A percentile compares a stretch with the other conserved stretches of the same genome.
Evolutionary conservation across 106 monocot species (phyloP).

Genomic region (Dendrobium officinale): DNA sequence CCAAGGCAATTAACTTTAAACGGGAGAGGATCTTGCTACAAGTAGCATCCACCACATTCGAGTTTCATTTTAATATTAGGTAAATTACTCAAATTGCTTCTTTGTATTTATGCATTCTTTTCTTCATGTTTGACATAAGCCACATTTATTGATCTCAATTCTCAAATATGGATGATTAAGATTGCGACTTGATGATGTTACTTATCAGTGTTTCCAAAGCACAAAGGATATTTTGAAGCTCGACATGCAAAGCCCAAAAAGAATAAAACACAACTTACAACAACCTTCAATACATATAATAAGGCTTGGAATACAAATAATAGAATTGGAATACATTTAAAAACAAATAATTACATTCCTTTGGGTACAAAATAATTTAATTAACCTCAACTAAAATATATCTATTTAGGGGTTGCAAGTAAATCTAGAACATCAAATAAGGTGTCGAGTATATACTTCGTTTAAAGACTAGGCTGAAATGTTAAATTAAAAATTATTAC

Average conservation of each 20-base stretch:
- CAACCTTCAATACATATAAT: background rate
- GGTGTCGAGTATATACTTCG: too few relatives aligned
- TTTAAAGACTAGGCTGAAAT: too few relatives aligned
- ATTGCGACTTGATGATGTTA: background rate
- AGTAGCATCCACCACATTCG: too few relatives aligned
- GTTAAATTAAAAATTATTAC: too few relatives aligned
- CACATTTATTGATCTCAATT: background rate
- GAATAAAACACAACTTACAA: background rate
- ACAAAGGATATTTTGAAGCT: background rate
- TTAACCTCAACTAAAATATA: background rate
- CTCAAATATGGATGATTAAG: background rate
- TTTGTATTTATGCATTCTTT: background rate
- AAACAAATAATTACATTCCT: background rate
- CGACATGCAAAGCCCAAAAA: background rate
- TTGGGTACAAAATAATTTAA: background rate
- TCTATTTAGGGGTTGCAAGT: background rate
- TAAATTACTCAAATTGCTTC: background rate
- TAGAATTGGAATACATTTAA: background rate
- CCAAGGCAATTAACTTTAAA: too few relatives aligned
- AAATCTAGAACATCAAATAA: background rate
- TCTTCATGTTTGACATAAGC: conserved; percentile 1
- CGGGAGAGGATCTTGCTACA: too few relatives aligned
- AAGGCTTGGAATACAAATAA: background rate
- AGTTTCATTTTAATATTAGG: background rate
- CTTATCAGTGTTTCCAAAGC: background rate